Percentiles rank a stretch among this genome's conserved stretches.
Conservation (phyloP, 441 rosid species). For the Gossypium trilobum region DNA sequence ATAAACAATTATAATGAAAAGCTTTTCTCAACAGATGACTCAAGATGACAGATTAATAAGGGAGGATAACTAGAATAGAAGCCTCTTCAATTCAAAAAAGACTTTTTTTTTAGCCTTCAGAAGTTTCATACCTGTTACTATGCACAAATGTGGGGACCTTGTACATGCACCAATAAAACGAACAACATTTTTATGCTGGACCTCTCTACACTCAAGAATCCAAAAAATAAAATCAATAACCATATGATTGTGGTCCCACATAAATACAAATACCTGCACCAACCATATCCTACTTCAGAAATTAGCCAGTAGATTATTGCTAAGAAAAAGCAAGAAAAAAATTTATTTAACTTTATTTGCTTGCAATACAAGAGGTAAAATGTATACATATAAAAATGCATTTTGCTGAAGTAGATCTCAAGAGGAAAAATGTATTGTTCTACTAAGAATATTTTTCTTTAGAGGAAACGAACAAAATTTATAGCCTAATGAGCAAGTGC, state of each 20-base stretch:
- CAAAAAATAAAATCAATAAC: neutral
- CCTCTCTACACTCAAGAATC: constrained; percentile 40
- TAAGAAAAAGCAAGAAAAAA: neutral
- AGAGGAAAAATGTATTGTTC: neutral
- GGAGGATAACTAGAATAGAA: neutral
- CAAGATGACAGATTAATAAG: neutral
- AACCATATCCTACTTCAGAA: neutral
- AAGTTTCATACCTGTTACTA: constrained; percentile 51
- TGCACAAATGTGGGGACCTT: constrained; percentile 49
- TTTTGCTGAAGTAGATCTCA: neutral
- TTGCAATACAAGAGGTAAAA: neutral
- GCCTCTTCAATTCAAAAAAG: neutral
- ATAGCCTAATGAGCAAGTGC: neutral
- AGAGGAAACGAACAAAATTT: neutral
- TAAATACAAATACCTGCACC: neutral
- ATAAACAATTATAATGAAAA: neutral
- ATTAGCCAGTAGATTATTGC: neutral
- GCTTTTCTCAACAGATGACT: neutral
- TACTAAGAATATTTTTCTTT: neutral
- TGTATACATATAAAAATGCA: neutral
- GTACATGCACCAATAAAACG: constrained; percentile 68
- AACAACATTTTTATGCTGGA: constrained; percentile 56
- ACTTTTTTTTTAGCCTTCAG: neutral
- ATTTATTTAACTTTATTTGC: neutral
- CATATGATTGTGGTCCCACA: neutral